Evolutionary conservation across 2,329 filamentous ascomycete species (phyloP), one percentile per base, ranked within the genome.

Genomic region (Monosporascus sp.): DNA sequence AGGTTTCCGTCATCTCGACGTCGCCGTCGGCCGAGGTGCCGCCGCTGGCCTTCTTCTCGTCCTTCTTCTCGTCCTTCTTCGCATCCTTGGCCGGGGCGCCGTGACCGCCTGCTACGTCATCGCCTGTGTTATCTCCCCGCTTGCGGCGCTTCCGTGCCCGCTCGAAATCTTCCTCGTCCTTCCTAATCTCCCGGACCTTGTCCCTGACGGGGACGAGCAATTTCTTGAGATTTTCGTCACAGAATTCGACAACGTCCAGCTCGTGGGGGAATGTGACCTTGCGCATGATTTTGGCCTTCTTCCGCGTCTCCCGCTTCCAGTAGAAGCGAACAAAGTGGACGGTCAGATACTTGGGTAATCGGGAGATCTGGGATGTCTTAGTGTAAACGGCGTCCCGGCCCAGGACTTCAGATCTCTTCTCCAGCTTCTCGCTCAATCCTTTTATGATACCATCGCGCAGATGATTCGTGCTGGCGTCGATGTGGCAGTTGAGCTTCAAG

Each of bases 231-330:
- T 94, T 87, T 26, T 97, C 92, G 14, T 92, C 93, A 72, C 94
- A 99, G 72, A 96, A 97, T 68, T 99, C 94, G 22, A 96, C 86
- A 40, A 90, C 85, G 65, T 99, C 94, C 37, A 99, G 78, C 72
- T 99, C 94, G 49, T 89, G 86, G 7, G 93, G 93, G 69, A 99
- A 99, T 0, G 91, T 93, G 53, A 99, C 94, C 74, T 97, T 99
- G 69, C 92, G 89, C 89, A 99, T 93, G 64, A 99, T 99, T 80
- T 99, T 99, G 61, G 93, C 92, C 79, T 99, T 99, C 78, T 97
- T 97, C 72, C 95, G 88, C 3, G 90, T 91, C 62, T 96, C 91
- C 47, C 88, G 85, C 68, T 96, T 93, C 94, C 94, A 99, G 77
- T 93, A 97, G 76, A 99, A 99, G 59, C 94, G 90, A 53, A 99